Conservation (phyloP, 345 rosid species). For the Brassica cretica region DNA sequence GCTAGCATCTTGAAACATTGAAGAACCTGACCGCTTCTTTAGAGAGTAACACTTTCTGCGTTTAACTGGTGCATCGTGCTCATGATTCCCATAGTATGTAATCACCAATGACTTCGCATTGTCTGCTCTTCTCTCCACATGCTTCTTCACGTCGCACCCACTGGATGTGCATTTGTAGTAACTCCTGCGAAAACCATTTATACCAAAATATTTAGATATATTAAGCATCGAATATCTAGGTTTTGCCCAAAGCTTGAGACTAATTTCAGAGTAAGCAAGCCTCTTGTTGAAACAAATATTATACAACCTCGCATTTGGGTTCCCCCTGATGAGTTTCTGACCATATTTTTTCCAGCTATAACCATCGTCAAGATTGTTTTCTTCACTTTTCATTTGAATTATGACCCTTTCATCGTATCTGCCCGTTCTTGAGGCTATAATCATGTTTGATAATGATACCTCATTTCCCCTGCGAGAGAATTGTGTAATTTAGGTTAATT, state of each 20-base stretch:
- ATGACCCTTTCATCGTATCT: background rate
- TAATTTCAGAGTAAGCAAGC: background rate
- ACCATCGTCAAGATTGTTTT: slow-evolving; percentile 27
- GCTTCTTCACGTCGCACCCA: slow-evolving; percentile 29
- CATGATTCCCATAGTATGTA: slow-evolving; percentile 30
- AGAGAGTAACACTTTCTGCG: background rate
- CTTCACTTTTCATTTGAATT: slow-evolving; percentile 23
- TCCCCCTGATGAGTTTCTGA: slow-evolving; percentile 30
- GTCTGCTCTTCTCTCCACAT: slow-evolving; percentile 36
- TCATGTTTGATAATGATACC: slow-evolving; percentile 6
- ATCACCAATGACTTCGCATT: background rate
- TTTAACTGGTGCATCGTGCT: slow-evolving; percentile 11
- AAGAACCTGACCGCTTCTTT: slow-evolving; percentile 2
- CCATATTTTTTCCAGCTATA: slow-evolving; percentile 37
- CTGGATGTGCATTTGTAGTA: slow-evolving; percentile 26
- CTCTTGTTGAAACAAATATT: background rate
- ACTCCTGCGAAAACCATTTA: slow-evolving; percentile 14
- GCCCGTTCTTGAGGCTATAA: slow-evolving; percentile 13
- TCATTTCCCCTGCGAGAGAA: background rate
- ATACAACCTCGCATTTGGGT: slow-evolving; percentile 30
- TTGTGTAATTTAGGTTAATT: background rate
- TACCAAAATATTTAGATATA: background rate
- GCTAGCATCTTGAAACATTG: background rate
- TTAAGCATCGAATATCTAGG: background rate
- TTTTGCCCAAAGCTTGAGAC: background rate